Evolutionary conservation across 768 basidiomycete species (phyloP).

Genomic region (Terana coerulea): DNA sequence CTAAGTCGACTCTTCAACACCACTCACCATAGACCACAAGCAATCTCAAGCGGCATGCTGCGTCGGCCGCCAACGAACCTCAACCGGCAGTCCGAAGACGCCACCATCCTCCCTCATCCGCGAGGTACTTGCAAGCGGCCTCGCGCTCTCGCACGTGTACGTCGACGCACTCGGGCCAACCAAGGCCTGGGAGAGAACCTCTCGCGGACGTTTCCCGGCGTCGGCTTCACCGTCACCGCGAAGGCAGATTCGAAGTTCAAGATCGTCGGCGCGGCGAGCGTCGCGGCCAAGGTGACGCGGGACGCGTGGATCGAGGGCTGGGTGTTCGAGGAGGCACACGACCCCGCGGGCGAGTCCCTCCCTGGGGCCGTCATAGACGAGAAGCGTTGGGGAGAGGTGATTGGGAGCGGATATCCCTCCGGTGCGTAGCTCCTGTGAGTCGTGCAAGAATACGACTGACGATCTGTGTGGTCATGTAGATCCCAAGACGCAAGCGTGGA

Average conservation of each 20-base stretch:
- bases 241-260: conserved; percentile 97
- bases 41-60: conserved; percentile 91
- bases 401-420: conserved; percentile 91
- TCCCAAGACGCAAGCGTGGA: conserved; percentile 89
- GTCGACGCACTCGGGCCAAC: conserved; percentile 94
- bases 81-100: conserved; percentile 84
- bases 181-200: conserved; percentile 82
- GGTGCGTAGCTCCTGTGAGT: conserved; percentile 38
- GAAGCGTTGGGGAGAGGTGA: conserved; percentile 29
- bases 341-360: conserved; percentile 15
- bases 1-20: neutral
- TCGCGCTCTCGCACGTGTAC: conserved; percentile 80
- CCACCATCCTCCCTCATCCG: conserved; percentile 87
- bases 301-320: conserved; percentile 88
- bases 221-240: conserved; percentile 82
- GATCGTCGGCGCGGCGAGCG: conserved; percentile 94
- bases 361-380: conserved; percentile 1
- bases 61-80: conserved; percentile 79
- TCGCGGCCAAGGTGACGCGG: conserved; percentile 96
- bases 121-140: conserved; percentile 76
- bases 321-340: conserved; percentile 65
- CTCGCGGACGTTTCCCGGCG: conserved; percentile 74
- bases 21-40: conserved; percentile 65
- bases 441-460: neutral
- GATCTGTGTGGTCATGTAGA: conserved; percentile 41